phyloP scores from a whole-genome alignment of 805 yeast species.

The Sungouiella blattae region DNA sequence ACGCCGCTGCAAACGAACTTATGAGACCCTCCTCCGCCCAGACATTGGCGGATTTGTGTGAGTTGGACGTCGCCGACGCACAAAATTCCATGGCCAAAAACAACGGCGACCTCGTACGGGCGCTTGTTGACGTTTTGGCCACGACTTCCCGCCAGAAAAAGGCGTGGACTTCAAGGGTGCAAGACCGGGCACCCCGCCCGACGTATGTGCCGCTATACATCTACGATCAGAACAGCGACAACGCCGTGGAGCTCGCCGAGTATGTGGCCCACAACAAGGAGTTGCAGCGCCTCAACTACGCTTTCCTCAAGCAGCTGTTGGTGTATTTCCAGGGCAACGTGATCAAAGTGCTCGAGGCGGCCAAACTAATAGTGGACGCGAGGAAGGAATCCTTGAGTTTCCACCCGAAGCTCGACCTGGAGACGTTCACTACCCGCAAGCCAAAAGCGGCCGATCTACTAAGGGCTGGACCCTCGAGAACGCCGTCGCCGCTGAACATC shows the following conservation, averaged over 20 bases:
- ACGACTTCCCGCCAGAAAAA: conserved; percentile 8
- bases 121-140: conserved; percentile 35
- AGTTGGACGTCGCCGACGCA: not conserved
- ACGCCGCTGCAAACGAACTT: conserved; percentile 14
- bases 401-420: conserved; percentile 1
- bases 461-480: not conserved
- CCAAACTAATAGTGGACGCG: conserved; percentile 29
- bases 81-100: conserved; percentile 22
- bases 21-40: conserved; percentile 13
- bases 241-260: conserved; percentile 7
- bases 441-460: not conserved
- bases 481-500: no score
- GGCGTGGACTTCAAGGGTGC: conserved; percentile 9
- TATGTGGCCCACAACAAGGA: conserved; percentile 20
- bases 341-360: conserved; percentile 32
- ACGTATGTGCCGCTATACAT: conserved; percentile 5
- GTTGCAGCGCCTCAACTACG: conserved; percentile 33
- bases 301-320: conserved; percentile 38
- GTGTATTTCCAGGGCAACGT: conserved; percentile 45
- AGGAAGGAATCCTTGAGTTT: conserved; percentile 25
- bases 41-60: conserved; percentile 1
- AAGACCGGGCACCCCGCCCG: conserved; percentile 3
- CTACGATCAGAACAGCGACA: conserved; percentile 14
- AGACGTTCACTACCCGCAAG: not conserved
- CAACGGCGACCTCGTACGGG: conserved; percentile 22